phyloP scores from a whole-genome alignment of 2,329 filamentous ascomycete genomes.

The Cercospora zeae-maydis region DNA sequence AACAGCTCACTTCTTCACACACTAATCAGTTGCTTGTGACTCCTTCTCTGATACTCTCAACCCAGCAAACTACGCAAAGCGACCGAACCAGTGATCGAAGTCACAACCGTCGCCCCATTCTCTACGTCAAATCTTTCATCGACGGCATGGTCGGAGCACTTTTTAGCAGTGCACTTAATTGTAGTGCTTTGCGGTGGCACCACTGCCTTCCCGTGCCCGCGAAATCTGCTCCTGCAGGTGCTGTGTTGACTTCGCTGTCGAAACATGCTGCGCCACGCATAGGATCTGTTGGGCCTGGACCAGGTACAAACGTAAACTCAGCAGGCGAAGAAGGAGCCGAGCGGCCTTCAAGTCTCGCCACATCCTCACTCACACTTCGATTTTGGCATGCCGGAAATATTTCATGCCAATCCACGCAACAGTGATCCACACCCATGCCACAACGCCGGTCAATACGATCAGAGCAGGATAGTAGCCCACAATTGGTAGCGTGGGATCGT shows the following conservation, averaged over 20 bases:
- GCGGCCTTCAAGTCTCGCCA: background rate
- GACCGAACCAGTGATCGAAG: background rate
- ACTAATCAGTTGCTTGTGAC: background rate
- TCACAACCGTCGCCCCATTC: background rate
- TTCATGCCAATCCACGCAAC: slow-evolving; percentile 99
- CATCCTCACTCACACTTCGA: slow-evolving; percentile 50
- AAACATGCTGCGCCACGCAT: no score
- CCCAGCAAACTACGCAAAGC: background rate
- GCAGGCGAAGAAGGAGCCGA: background rate
- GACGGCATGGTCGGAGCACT: slow-evolving; percentile 1
- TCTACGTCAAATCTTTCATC: background rate
- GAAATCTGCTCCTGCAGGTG: no score
- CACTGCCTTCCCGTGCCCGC: no score
- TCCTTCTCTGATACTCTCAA: background rate
- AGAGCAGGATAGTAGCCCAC: slow-evolving; percentile 95
- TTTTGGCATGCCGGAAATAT: slow-evolving; percentile 96
- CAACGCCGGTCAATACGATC: slow-evolving; percentile 87
- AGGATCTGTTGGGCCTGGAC: no score
- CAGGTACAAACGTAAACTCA: background rate
- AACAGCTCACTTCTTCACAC: background rate
- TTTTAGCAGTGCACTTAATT: no score
- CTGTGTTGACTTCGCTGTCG: no score
- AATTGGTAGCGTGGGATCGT: slow-evolving; percentile 90
- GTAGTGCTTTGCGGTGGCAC: no score
- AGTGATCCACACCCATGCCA: slow-evolving; percentile 99